phyloP scores from a whole-genome alignment of 495 filamentous ascomycete genomes.

The Trichodelitschia bisporula region DNA sequence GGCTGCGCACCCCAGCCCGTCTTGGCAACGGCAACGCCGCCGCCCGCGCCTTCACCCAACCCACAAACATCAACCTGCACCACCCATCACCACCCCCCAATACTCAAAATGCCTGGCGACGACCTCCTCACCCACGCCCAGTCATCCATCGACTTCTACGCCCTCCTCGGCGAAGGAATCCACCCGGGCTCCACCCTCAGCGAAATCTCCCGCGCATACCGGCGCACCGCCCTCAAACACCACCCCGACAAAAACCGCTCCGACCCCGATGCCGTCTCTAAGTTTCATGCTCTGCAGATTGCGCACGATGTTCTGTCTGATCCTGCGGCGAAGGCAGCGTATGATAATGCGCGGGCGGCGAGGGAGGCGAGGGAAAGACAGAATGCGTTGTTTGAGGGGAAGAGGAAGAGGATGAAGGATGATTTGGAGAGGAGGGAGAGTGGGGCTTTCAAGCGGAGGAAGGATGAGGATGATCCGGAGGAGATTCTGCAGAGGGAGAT shows the following conservation, averaged over 20 bases:
- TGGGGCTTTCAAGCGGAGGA: constrained; percentile 25
- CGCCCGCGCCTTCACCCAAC: too few relatives aligned
- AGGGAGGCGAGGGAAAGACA: constrained; percentile 34
- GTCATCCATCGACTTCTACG: constrained; percentile 59
- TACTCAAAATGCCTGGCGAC: constrained; percentile 25
- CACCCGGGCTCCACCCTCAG: constrained; percentile 27
- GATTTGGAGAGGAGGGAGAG: constrained; percentile 43
- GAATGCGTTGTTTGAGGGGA: constrained; percentile 37
- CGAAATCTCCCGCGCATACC: constrained; percentile 70
- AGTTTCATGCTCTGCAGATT: constrained; percentile 48
- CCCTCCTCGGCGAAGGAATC: constrained; percentile 41
- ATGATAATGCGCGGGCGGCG: constrained; percentile 44
- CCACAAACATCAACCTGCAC: too few relatives aligned
- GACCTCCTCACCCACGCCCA: constrained; percentile 30
- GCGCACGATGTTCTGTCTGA: constrained; percentile 50
- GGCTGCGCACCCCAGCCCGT: too few relatives aligned
- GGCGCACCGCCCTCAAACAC: constrained; percentile 66
- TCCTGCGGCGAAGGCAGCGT: constrained; percentile 30
- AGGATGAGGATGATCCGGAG: constrained; percentile 28
- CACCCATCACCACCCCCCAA: too few relatives aligned
- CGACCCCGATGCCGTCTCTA: constrained; percentile 33
- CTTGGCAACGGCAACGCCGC: too few relatives aligned
- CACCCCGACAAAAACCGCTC: constrained; percentile 65
- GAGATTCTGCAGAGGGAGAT: constrained; percentile 33
- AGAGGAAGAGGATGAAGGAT: constrained; percentile 47